These are phyloP conservation scores for Stagonosporopsis chrysanthemi DNA, from an alignment of 2,329 filamentous ascomycete genomes.

Conservation along the genomic window DNA sequence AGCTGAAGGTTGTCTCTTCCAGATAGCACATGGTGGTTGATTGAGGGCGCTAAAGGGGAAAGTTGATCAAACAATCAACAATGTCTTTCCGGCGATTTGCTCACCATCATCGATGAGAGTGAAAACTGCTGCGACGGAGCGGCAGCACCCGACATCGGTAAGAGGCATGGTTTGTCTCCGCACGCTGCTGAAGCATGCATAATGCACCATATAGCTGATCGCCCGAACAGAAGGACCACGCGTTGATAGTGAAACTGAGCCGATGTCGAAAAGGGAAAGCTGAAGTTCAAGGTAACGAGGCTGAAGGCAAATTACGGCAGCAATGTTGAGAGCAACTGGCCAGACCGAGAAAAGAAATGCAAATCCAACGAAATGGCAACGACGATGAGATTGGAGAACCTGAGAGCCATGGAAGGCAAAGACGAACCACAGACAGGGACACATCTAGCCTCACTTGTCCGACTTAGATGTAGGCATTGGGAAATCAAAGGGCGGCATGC, in stretches of 20 bases:
- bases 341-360: background rate
- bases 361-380: background rate
- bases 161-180: no score
- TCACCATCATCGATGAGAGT: background rate
- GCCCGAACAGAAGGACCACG: background rate
- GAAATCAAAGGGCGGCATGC: background rate
- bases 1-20: background rate
- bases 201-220: background rate
- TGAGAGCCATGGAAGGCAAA: background rate
- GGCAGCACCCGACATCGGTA: no score
- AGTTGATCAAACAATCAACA: background rate
- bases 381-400: background rate
- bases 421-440: background rate
- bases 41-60: background rate
- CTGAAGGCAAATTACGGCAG: no score
- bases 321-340: background rate
- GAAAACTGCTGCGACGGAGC: background rate
- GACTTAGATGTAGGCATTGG: background rate
- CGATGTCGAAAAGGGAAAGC: no score
- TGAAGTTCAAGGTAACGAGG: no score
- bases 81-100: background rate
- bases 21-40: background rate
- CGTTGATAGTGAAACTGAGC: background rate
- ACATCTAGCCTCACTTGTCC: no score
- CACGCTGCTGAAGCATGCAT: background rate